Evolutionary conservation across 2,329 filamentous ascomycete genomes (phyloP), one percentile per base, ranked within the genome.

Genomic region (Metarhizium robertsii): DNA sequence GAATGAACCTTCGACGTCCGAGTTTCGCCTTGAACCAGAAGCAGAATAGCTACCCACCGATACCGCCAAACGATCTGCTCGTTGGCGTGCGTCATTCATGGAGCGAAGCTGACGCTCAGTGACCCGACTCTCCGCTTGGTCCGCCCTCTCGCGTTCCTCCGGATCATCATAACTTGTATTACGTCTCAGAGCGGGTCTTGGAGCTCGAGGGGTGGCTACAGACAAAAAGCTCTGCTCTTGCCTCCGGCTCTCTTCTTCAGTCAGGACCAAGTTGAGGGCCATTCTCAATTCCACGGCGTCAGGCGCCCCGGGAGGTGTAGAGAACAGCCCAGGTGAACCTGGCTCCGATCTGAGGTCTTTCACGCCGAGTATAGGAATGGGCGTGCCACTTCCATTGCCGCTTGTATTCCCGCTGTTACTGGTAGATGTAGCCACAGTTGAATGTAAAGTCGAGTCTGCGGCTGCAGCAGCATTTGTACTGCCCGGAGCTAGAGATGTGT

Each of bases 161-260:
- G 71, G 71, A 13, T 62, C 71, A 55, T 74, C 69, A 55, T 74
- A 74, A 59, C 72, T 74, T 46, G 72, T 74, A 59, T 73, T 74
- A 45, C 72, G 70, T 59, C 71, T 66, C n/a, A 74, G 61, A 11
- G 68, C 72, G 29, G 72, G 72, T 46, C 71, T 67, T 11, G 70
- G 70, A 8, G 61, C 53, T 55, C 58, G 59, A 25, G 58, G 61
- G 14, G 53, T 51, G 45, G 52, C 13, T 52, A 38, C 50, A 42
- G 58, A 45, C 29, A 53, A 43, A 2, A 52, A 53, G 36, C 55
- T 50, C 7, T 55, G 57, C 20, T 61, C 60, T 55, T 60, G 50
- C 7, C 59, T 53, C 42, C 42, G 48, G 11, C 64, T 59, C 34
- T 63, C 61, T 54, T 70, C 69, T 6, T 66, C 66, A 2, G 71